Base-by-base conservation (phyloP, 225 moss, liverwort and hornwort species). In the Physcomitrium patens region DNA sequence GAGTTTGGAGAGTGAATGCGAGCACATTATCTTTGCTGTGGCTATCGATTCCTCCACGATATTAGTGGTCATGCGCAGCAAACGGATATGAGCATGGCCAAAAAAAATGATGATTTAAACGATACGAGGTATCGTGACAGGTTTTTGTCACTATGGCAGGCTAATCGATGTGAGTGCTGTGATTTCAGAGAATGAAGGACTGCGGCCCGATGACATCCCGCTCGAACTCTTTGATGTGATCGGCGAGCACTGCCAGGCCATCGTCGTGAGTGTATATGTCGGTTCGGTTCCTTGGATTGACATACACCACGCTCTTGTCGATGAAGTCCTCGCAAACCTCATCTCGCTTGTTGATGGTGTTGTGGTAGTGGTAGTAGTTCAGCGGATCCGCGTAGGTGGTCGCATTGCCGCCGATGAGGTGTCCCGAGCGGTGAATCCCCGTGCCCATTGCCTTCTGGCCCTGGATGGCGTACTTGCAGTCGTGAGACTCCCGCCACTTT, bases 291-390 rank as follows among this genome's bases (percentile, higher is more conserved):
- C 50, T 24, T 18, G 79, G 83, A 41, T 71, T 81, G 13, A 63
- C 71, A n/a, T 76, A 83, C 11, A 86, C 13, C 15, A 16, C 10
- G 51, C 69, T 56, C 9, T 67, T 63, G 24, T 86, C 77, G 7
- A 92, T 19, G 1, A 84, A 84, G 24, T 87, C 75, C 72, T 83
- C 79, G 70, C 94, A 94, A 9, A 92, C 69, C 14, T 90, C 94
- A 22, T 67, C 73, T 31, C 85, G 67, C 20, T 62, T 77, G 67
- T 83, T 84, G 60, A 90, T 94, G 10, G 94, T 92, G 22, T 90
- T 88, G 64, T 92, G 94, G 56, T 68, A 92, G 79, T 94, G 94
- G 27, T 85, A 94, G 59, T 94, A 94, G 27, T 74, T 85, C 52
- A 94, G 14, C 11, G 88, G 91, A 59, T 82, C 69, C 19, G 68